These are phyloP conservation scores for Chimonanthus salicifolius DNA, from an alignment of 164 flowering plant genomes.

Conservation along the genomic window DNA sequence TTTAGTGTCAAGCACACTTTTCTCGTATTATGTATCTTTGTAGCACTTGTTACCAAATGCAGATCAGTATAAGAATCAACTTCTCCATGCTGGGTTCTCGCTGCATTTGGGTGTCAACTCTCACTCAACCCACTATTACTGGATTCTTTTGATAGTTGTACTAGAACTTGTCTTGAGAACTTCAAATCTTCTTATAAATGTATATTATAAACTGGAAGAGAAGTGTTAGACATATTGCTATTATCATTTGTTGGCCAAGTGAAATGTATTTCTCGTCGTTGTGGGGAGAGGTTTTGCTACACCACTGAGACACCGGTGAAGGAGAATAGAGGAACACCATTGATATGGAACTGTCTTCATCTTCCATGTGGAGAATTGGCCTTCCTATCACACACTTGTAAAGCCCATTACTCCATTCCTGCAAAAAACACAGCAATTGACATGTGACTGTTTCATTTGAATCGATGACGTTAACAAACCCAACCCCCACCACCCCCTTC, in stretches of 20 bases:
- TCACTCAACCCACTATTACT: too few species aligned
- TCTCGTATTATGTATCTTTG: too few species aligned
- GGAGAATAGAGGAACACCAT: conserved; percentile 75
- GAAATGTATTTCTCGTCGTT: conserved; percentile 36
- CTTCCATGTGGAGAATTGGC: conserved; percentile 45
- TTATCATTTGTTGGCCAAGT: conserved; percentile 42
- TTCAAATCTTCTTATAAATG: conserved; percentile 23
- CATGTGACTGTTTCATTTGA: too few species aligned
- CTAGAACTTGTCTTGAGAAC: background rate
- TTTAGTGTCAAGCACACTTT: too few species aligned
- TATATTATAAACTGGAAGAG: conserved; percentile 31
- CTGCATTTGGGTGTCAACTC: too few species aligned
- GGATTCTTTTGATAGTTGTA: too few species aligned
- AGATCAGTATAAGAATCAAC: too few species aligned
- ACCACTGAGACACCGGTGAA: conserved; percentile 3
- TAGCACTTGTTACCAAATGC: too few species aligned
- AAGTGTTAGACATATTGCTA: conserved; percentile 39
- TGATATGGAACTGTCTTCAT: conserved; percentile 37
- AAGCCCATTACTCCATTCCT: conserved; percentile 65
- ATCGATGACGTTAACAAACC: too few species aligned
- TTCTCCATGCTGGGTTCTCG: too few species aligned
- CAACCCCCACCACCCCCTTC: too few species aligned
- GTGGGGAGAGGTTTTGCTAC: background rate
- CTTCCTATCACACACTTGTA: conserved; percentile 75
- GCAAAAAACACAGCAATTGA: background rate